phyloP scores from a whole-genome alignment of 2,329 filamentous ascomycete genomes.

The Colletotrichum cordylinicola region DNA sequence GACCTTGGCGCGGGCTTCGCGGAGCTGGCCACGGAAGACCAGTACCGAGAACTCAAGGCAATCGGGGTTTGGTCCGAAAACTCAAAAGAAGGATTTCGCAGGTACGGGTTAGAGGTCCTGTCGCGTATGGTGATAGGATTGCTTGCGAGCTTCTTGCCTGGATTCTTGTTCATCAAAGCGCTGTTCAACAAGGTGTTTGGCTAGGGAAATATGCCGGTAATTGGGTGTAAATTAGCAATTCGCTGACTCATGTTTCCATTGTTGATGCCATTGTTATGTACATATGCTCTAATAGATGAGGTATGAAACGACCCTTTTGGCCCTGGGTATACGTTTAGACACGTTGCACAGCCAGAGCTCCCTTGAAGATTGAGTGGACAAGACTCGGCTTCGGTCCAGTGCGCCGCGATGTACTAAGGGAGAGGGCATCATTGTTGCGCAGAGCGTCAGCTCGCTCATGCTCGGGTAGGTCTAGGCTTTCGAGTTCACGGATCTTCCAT shows the following conservation, averaged over 20 bases:
- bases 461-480: neutral
- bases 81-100: neutral
- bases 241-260: neutral
- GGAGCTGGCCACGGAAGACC: neutral
- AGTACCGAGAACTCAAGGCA: neutral
- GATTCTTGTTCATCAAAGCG: neutral
- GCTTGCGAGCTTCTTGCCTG: constrained; percentile 5
- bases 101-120: neutral
- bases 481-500: constrained; percentile 21
- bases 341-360: neutral
- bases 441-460: neutral
- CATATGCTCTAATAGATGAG: neutral
- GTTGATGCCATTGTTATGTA: neutral
- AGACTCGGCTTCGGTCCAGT: neutral
- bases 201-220: neutral
- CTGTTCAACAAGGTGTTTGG: neutral
- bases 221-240: neutral
- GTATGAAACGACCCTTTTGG: neutral
- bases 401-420: neutral
- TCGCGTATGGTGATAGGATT: neutral
- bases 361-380: neutral
- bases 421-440: neutral
- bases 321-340: neutral
- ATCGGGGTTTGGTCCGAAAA: neutral
- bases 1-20: constrained; percentile 13